phyloP scores from a whole-genome alignment of 2,329 filamentous ascomycete species.

The Ustulina deusta region DNA sequence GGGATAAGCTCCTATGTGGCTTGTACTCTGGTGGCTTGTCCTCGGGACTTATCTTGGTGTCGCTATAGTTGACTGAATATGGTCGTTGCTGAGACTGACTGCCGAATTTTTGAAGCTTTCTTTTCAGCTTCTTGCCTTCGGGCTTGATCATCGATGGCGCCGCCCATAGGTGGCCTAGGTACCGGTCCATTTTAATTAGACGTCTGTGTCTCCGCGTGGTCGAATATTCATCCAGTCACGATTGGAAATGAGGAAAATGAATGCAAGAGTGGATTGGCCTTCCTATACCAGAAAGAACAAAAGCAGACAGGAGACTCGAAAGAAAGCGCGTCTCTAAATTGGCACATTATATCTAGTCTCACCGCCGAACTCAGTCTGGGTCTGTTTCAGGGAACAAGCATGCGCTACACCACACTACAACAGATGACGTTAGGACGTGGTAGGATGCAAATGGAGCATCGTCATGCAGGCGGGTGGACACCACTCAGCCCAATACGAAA shows the following conservation, averaged over 20 bases:
- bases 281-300: conserved; percentile 6
- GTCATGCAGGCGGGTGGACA: conserved; percentile 34
- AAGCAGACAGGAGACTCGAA: neutral
- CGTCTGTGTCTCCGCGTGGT: conserved; percentile 34
- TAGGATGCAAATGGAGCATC: conserved; percentile 26
- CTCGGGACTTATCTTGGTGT: conserved; percentile 41
- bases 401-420: too few relatives aligned
- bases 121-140: conserved; percentile 49
- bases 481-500: conserved; percentile 49
- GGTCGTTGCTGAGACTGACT: conserved; percentile 44
- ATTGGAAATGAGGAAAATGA: neutral
- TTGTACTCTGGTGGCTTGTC: conserved; percentile 28
- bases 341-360: conserved; percentile 31
- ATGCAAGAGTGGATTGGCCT: neutral
- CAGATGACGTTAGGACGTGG: conserved; percentile 35
- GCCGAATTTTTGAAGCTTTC: conserved; percentile 50
- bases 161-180: conserved; percentile 42
- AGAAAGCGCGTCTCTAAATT: conserved; percentile 8
- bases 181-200: conserved; percentile 45
- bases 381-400: conserved; percentile 5
- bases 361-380: conserved; percentile 15
- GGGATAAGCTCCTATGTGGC: conserved; percentile 23
- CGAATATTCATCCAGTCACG: neutral
- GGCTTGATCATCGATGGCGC: conserved; percentile 42
- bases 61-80: conserved; percentile 41